Percentiles rank a stretch among this genome's conserved stretches.
phyloP scores from a whole-genome alignment of 768 basidiomycete genomes.

The Serpula lacrymans region DNA sequence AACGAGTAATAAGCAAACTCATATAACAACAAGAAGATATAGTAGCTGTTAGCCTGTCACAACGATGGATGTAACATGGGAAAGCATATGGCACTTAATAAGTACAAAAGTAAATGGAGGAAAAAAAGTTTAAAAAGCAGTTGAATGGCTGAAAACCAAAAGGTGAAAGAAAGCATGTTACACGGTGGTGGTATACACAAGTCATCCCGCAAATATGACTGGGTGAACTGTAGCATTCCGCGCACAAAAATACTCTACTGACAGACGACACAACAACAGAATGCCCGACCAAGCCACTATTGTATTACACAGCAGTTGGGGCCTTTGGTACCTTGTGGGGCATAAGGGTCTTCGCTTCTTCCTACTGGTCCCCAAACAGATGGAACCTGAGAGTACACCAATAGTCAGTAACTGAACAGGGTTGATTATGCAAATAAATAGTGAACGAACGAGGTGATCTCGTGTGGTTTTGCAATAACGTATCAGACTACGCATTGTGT shows the following conservation, averaged over 20 bases:
- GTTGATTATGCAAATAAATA: neutral
- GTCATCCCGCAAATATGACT: too few relatives aligned
- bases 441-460: conserved; percentile 74
- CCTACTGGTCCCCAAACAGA: conserved; percentile 92
- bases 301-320: conserved; percentile 73
- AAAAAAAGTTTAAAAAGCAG: conserved; percentile 2
- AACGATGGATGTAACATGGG: neutral
- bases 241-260: neutral
- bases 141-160: conserved; percentile 4
- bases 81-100: conserved; percentile 10
- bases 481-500: conserved; percentile 59
- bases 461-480: conserved; percentile 92
- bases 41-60: neutral
- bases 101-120: conserved; percentile 9
- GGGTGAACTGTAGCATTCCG: too few relatives aligned
- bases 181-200: too few relatives aligned
- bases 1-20: too few relatives aligned
- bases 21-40: too few relatives aligned
- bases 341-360: conserved; percentile 91
- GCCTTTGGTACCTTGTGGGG: conserved; percentile 67
- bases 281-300: conserved; percentile 28
- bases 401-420: neutral
- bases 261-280: neutral
- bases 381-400: conserved; percentile 56
- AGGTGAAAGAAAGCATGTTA: neutral